Conservation (phyloP, 768 basidiomycete species). For the Tylopilus subfusipes region DNA sequence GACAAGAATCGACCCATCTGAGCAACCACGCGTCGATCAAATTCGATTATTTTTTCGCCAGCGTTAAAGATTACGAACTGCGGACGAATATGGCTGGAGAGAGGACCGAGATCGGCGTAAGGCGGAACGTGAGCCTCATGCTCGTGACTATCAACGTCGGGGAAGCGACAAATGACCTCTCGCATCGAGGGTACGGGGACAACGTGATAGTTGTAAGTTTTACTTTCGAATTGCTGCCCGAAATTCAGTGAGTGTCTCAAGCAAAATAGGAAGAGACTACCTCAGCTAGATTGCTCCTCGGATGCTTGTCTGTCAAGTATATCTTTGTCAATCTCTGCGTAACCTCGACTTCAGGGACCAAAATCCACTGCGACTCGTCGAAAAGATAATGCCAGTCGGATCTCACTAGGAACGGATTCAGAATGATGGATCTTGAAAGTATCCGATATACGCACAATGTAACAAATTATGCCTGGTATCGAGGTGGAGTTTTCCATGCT, state of each 20-base stretch:
- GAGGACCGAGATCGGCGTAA: neutral
- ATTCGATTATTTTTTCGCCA: neutral
- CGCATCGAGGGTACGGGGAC: neutral
- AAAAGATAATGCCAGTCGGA: neutral
- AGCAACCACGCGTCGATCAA: neutral
- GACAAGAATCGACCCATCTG: neutral
- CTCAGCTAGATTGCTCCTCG: neutral
- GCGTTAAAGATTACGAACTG: neutral
- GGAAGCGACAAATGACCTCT: neutral
- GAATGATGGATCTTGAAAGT: neutral
- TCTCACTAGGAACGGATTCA: neutral
- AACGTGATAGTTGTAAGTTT: neutral
- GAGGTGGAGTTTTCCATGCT: neutral
- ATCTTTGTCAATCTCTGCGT: neutral
- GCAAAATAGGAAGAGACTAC: neutral
- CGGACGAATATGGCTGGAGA: neutral
- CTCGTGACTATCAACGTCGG: neutral
- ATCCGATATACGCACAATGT: neutral
- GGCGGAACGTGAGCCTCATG: neutral
- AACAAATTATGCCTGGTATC: neutral
- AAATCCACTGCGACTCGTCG: neutral
- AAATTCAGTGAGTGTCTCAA: neutral
- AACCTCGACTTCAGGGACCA: neutral
- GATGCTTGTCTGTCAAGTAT: neutral
- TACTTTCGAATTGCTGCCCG: neutral